Conservation (phyloP, 2,329 filamentous ascomycete genomes). For the Ilyonectria sp. region DNA sequence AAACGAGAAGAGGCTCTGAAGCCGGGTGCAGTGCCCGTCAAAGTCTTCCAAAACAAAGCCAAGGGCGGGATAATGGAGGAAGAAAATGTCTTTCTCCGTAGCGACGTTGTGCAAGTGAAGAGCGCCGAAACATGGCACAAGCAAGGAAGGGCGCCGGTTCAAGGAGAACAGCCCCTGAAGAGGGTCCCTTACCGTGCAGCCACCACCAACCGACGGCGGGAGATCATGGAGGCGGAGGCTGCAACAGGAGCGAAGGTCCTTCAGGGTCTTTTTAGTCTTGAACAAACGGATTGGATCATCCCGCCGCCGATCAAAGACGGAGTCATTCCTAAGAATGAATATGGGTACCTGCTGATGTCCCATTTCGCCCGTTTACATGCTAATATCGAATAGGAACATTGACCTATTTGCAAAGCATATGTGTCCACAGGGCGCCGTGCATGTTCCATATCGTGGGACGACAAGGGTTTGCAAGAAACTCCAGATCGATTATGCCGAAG, state of each 20-base stretch:
- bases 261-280: slow-evolving; percentile 86
- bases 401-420: slow-evolving; percentile 95
- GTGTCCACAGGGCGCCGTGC: slow-evolving; percentile 87
- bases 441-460: slow-evolving; percentile 84
- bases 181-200: slow-evolving; percentile 91
- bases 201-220: slow-evolving; percentile 87
- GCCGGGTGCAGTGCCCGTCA: slow-evolving; percentile 77
- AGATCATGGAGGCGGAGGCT: slow-evolving; percentile 88
- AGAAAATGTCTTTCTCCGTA: slow-evolving; percentile 85
- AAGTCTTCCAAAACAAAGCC: slow-evolving; percentile 80
- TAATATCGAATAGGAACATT: slow-evolving; percentile 75
- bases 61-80: slow-evolving; percentile 82
- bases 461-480: slow-evolving; percentile 87
- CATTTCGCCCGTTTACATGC: slow-evolving; percentile 2
- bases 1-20: slow-evolving; percentile 92
- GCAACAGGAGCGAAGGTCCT: slow-evolving; percentile 86
- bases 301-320: slow-evolving; percentile 88
- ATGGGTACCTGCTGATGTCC: slow-evolving; percentile 66
- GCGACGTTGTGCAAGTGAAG: slow-evolving; percentile 88
- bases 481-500: slow-evolving; percentile 91
- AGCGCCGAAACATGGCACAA: slow-evolving; percentile 98
- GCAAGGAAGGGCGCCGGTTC: slow-evolving; percentile 84
- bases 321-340: slow-evolving; percentile 92
- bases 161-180: slow-evolving; percentile 84
- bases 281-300: slow-evolving; percentile 97